Base-by-base conservation (phyloP, 2,329 filamentous ascomycete genomes). In the Metarhizium humberi region DNA sequence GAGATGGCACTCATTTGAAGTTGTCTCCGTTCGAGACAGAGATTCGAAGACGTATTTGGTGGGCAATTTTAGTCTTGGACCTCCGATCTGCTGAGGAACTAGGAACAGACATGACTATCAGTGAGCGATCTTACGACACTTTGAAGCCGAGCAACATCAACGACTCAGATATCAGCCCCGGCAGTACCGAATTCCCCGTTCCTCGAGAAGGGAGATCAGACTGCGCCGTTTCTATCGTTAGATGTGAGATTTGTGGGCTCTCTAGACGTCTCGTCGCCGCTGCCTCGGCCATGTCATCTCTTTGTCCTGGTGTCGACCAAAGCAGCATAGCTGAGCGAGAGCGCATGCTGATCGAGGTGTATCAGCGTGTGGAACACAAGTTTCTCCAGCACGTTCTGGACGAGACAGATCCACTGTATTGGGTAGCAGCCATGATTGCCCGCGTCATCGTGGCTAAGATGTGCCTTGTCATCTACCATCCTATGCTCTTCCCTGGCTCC, bases 401-500 rank as follows among this genome's bases (percentile, higher is more conserved):
- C 63, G 66, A 72, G 47, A 71, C 62, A 59, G 68, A 80, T 49
- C 75, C 79, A 0, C 71, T 89, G 1, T 84, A 84, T 59, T 89
- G 86, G 84, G 80, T 87, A 30, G 80, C 80, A 7, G 84, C 82
- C 4, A 87, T 86, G 32, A 76, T 89, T 29, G 79, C 82, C 3
- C 81, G 87, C 10, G 75, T 92, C 36, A 83, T 92, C 58, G 81
- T 91, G 71, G 84, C 85, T 50, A 92, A 91, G 69, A 83, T 91
- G 75, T 89, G 85, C 73, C 76, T 94, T 40, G 79, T 91, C 57
- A 79, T 90, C 2, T 88, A 92, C 63, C 85, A 92, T 61, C 87
- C 88, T 0, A 78, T 86, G 63, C 82, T 87, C 36, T 80, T 84
- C 52, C 77, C 78, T 38, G 79, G 82, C 30, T 75, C 78, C 10